A percentile compares a stretch with the other conserved stretches of the same genome.
phyloP scores from a whole-genome alignment of 495 filamentous ascomycete species.

The Cercophora samala region DNA sequence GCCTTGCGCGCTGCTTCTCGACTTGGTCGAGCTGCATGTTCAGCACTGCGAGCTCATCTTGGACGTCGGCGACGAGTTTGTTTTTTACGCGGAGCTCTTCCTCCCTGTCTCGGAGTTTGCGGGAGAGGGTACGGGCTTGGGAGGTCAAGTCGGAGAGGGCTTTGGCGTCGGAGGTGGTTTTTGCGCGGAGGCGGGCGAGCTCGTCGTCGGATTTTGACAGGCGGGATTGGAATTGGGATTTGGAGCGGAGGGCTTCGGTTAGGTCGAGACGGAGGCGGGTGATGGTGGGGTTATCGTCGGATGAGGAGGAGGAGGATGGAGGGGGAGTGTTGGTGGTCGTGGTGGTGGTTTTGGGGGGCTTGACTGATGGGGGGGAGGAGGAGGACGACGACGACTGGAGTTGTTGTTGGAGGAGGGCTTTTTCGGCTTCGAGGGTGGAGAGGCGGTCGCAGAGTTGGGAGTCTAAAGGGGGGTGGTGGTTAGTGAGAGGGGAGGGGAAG shows the following conservation, averaged over 20 bases:
- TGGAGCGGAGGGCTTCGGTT: constrained; percentile 69
- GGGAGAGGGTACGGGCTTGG: constrained; percentile 59
- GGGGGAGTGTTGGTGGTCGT: constrained; percentile 17
- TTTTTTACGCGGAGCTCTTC: constrained; percentile 82
- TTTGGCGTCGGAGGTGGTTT: constrained; percentile 52
- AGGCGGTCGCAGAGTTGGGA: constrained; percentile 67
- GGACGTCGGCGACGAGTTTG: constrained; percentile 78
- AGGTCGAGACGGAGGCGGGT: constrained; percentile 60
- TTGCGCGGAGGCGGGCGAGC: constrained; percentile 55
- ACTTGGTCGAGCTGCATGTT: constrained; percentile 86
- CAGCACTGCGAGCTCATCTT: constrained; percentile 83
- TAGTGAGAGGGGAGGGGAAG: neutral
- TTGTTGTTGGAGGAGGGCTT: constrained; percentile 33
- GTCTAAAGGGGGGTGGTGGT: constrained; percentile 44
- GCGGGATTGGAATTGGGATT: constrained; percentile 59
- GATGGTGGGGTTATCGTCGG: constrained; percentile 36
- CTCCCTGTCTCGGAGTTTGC: constrained; percentile 71
- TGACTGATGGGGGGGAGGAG: constrained; percentile 21
- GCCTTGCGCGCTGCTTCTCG: constrained; percentile 63
- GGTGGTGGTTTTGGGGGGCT: constrained; percentile 7
- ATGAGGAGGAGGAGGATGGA: constrained; percentile 21
- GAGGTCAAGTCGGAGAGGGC: constrained; percentile 57
- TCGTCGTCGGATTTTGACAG: constrained; percentile 60
- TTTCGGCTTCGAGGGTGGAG: constrained; percentile 53
- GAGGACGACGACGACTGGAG: constrained; percentile 13